A percentile compares a stretch with the other conserved stretches of the same genome.
These are phyloP conservation scores for Vanilla planifolia DNA, from an alignment of 106 monocot genomes.

Conservation along the genomic window DNA sequence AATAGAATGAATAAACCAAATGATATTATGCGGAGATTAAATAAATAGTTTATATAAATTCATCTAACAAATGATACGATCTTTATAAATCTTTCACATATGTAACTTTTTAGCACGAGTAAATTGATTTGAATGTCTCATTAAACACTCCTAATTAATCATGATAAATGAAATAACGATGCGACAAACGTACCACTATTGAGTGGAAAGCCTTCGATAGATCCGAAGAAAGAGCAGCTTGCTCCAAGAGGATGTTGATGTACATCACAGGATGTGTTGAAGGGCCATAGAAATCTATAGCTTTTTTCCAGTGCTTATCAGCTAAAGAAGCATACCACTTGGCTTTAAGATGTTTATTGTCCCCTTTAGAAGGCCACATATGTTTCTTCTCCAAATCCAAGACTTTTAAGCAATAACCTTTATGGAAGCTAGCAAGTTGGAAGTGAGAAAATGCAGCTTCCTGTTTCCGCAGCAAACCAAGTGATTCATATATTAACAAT, in stretches of 20 bases:
- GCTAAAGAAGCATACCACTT: slow-evolving; percentile 85
- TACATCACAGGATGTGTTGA: slow-evolving; percentile 76
- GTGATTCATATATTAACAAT: slow-evolving; percentile 71
- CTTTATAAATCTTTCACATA: no score
- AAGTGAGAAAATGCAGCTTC: slow-evolving; percentile 90
- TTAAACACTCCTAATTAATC: no score
- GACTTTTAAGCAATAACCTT: slow-evolving; percentile 59
- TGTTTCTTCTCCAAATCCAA: slow-evolving; percentile 52
- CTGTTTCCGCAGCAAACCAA: slow-evolving; percentile 78
- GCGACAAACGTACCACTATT: slow-evolving; percentile 54
- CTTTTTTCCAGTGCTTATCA: slow-evolving; percentile 81
- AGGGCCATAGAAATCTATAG: slow-evolving; percentile 83
- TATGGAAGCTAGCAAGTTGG: slow-evolving; percentile 83
- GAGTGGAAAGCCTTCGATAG: slow-evolving; percentile 52
- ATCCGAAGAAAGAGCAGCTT: slow-evolving; percentile 48
- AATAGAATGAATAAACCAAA: no score
- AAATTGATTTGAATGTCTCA: no score
- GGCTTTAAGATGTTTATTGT: slow-evolving; percentile 55
- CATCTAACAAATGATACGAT: no score
- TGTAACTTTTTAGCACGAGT: no score
- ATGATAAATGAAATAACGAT: no score
- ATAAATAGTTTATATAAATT: no score
- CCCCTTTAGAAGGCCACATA: slow-evolving; percentile 35
- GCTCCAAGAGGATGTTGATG: slow-evolving; percentile 79
- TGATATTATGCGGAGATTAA: no score